Conservation (phyloP, 768 basidiomycete species). For the Leccinum variicolor region DNA sequence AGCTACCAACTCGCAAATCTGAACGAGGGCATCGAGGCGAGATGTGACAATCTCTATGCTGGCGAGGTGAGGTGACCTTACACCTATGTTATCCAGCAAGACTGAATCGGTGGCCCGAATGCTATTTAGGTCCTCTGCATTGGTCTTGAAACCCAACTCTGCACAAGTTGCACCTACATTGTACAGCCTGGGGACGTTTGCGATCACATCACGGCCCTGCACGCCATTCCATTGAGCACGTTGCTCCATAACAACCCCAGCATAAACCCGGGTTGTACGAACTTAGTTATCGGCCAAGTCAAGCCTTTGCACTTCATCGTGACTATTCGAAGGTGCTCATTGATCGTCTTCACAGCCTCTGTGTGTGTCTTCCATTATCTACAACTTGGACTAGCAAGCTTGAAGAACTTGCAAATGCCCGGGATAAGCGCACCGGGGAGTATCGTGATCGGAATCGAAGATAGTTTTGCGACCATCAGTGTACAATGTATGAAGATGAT, state of each 20-base stretch:
- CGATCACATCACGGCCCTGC: constrained; percentile 35
- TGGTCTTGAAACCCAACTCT: constrained; percentile 39
- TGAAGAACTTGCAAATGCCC: background rate
- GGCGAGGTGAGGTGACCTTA: constrained; percentile 38
- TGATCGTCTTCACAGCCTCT: constrained; percentile 20
- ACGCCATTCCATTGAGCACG: constrained; percentile 41
- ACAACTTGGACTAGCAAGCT: constrained; percentile 10
- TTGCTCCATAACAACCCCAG: constrained; percentile 66
- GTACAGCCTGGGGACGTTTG: constrained; percentile 52
- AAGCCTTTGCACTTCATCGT: constrained; percentile 3
- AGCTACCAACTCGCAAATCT: constrained; percentile 59
- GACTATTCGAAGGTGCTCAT: background rate
- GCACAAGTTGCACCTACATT: constrained; percentile 42
- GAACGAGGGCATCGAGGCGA: constrained; percentile 40
- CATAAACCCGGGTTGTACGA: constrained; percentile 46
- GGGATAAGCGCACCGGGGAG: background rate
- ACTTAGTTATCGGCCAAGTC: constrained; percentile 60
- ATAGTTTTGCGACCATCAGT: background rate
- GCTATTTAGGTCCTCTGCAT: constrained; percentile 46
- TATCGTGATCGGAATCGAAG: background rate
- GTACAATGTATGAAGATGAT: background rate
- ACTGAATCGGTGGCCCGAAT: background rate
- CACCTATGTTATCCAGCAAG: background rate
- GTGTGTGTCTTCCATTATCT: constrained; percentile 20
- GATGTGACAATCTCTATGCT: constrained; percentile 52